Conservation (phyloP, 176 grass and related monocot species). For the Hyparrhenia diplandra region DNA sequence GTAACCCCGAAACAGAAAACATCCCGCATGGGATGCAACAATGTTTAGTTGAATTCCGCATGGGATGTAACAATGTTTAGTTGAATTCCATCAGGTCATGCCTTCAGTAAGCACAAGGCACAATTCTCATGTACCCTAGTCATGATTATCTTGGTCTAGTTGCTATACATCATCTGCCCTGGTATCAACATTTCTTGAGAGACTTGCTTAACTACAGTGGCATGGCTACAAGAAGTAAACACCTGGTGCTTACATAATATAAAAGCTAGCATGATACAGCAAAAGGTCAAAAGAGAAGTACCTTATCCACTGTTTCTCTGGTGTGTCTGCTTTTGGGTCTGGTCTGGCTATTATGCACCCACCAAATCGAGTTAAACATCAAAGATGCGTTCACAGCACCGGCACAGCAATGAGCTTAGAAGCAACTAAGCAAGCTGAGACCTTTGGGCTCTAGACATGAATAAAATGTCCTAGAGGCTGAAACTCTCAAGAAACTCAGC, state of each 20-base stretch:
- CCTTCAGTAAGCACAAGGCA: background rate
- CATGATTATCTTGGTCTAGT: background rate
- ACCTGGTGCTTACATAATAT: background rate
- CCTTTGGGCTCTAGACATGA: background rate
- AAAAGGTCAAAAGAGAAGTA: slow-evolving; percentile 6
- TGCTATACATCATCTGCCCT: background rate
- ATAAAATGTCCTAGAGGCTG: background rate
- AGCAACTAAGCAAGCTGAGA: background rate
- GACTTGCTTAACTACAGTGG: background rate
- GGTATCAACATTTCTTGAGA: background rate
- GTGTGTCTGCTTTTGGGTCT: background rate
- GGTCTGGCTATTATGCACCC: background rate
- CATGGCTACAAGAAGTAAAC: background rate
- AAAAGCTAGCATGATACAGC: background rate
- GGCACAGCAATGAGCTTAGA: background rate
- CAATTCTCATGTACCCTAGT: background rate
- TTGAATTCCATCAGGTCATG: background rate
- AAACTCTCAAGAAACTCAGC: slow-evolving; percentile 1
- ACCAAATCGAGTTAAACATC: background rate
- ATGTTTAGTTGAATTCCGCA: background rate
- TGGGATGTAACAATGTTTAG: background rate
- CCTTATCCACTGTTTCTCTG: slow-evolving; percentile 10
- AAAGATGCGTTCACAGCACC: background rate
- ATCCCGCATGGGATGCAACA: background rate
- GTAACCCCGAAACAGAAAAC: background rate